phyloP scores from a whole-genome alignment of 2,329 filamentous ascomycete genomes.

The Polytolypa hystricis region DNA sequence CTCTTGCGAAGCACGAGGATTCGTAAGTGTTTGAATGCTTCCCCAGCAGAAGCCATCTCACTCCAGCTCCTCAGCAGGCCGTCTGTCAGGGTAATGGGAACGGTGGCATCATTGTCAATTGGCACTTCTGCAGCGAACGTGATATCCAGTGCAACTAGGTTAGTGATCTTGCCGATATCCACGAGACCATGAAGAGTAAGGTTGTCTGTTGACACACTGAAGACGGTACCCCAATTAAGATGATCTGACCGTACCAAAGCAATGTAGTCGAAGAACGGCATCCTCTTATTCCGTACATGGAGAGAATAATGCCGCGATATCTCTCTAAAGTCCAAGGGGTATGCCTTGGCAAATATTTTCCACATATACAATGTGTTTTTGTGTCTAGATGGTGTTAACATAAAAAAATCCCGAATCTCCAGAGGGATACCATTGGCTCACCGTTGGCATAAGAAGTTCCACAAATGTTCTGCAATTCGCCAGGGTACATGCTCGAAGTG shows the following conservation, averaged over 20 bases:
- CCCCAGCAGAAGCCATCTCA: constrained; percentile 22
- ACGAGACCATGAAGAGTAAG: constrained; percentile 26
- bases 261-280: constrained; percentile 26
- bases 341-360: constrained; percentile 30
- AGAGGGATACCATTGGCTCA: constrained; percentile 14
- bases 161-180: constrained; percentile 26
- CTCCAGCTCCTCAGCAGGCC: constrained; percentile 32
- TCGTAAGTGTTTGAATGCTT: constrained; percentile 28
- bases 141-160: constrained; percentile 31
- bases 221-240: constrained; percentile 24
- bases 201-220: constrained; percentile 25
- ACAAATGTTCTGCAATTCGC: constrained; percentile 29
- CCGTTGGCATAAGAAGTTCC: constrained; percentile 27
- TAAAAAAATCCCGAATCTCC: background rate
- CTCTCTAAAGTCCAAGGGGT: constrained; percentile 25
- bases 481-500: constrained; percentile 30
- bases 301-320: constrained; percentile 21
- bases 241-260: constrained; percentile 21
- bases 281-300: constrained; percentile 19
- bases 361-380: constrained; percentile 32
- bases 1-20: constrained; percentile 27
- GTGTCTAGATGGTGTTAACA: background rate
- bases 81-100: constrained; percentile 22
- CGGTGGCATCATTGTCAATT: constrained; percentile 8
- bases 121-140: constrained; percentile 13